phyloP scores from a whole-genome alignment of 768 basidiomycete genomes.

The Boletus eberwhitei region DNA sequence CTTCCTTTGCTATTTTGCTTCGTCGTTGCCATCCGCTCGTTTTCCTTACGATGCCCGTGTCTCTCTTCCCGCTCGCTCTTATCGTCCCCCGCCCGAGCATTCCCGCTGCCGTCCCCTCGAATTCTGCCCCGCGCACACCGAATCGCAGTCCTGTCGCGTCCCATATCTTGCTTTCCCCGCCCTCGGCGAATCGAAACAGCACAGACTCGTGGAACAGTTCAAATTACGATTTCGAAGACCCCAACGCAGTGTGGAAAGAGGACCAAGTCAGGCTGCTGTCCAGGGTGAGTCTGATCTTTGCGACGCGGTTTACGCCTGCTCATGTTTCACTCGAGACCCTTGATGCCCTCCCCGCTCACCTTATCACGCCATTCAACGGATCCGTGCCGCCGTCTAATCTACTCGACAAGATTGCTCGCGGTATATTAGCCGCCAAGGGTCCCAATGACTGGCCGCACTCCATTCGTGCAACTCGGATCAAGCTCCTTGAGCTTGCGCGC shows the following conservation, averaged over 20 bases:
- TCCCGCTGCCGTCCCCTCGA: slow-evolving; percentile 24
- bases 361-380: slow-evolving; percentile 86
- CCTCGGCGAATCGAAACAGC: slow-evolving; percentile 53
- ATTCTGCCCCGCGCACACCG: slow-evolving; percentile 57
- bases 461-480: slow-evolving; percentile 74
- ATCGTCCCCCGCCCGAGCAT: slow-evolving; percentile 57
- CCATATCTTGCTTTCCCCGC: slow-evolving; percentile 47
- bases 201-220: slow-evolving; percentile 86
- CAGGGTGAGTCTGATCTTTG: slow-evolving; percentile 44
- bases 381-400: slow-evolving; percentile 81
- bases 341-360: slow-evolving; percentile 76
- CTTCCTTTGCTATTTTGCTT: slow-evolving; percentile 7
- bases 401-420: slow-evolving; percentile 81
- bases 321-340: slow-evolving; percentile 48
- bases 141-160: slow-evolving; percentile 52
- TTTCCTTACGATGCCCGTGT: slow-evolving; percentile 37
- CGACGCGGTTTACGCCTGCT: not conserved
- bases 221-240: slow-evolving; percentile 58
- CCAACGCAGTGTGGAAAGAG: slow-evolving; percentile 68
- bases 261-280: slow-evolving; percentile 68
- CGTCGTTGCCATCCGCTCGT: slow-evolving; percentile 50
- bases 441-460: slow-evolving; percentile 82
- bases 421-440: slow-evolving; percentile 72
- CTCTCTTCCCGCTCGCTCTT: slow-evolving; percentile 55
- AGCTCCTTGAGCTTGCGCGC: slow-evolving; percentile 78